Evolutionary conservation across 2,329 filamentous ascomycete genomes (phyloP), one percentile per base, ranked within the genome.

Genomic region (Penicillium sp.): DNA sequence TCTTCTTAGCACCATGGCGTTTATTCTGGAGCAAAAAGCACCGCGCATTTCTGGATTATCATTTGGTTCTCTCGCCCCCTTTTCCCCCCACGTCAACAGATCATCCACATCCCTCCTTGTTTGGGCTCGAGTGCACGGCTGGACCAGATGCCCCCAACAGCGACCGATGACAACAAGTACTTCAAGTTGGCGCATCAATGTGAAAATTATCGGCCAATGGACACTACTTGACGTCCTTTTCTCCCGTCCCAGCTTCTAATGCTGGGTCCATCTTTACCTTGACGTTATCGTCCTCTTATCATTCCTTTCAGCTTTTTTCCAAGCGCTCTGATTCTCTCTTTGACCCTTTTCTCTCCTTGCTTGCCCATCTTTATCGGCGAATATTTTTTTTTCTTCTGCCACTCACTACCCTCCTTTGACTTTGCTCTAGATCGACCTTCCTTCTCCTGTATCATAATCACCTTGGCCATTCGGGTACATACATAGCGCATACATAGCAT

Each of bases 391-490:
- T 52, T 16, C 19, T 38, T 62, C 48, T 37, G 54, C 53, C 48
- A 56, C 49, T 16, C 59, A n/a, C 37, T 35, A 61, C 57, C 43
- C 58, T 52, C 62, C 52, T 22, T 57, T 62, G 35, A 38, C 49
- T 59, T 52, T 65, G 46, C 52, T 43, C 66, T 64, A 37, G 61
- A 26, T 25, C 59, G 38, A 37, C 40, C 22, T 53, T 25, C 51
- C 7, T 63, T 59, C 56, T 63, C 59, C 59, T 69, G 64, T 70
- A 65, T 57, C 61, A 68, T 70, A 68, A 64, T 65, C 58, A 62
- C 57, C 46, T 54, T 55, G 51, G 28, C 57, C 35, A 25, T 57
- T 61, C 43, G 45, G 59, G 61, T 62, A 62, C 57, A 58, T 64
- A 62, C 43, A 64, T 60, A 62, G 58, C 59, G 52, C 58, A 59